phyloP scores from a whole-genome alignment of 495 filamentous ascomycete genomes.

The Tuber aestivum region DNA sequence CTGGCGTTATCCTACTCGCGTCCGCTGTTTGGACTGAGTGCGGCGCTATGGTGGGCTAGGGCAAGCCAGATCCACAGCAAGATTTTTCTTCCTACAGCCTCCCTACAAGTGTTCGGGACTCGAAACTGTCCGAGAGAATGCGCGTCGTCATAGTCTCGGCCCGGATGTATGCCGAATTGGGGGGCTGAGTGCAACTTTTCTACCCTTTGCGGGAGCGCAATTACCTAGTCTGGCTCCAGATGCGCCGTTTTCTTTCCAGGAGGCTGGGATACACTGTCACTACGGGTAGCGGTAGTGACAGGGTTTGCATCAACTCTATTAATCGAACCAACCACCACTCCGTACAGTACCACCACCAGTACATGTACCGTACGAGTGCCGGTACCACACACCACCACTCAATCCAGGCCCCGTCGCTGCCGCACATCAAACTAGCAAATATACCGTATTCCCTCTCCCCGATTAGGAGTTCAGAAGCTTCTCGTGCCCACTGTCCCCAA shows the following conservation, averaged over 20 bases:
- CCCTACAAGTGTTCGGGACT: not conserved
- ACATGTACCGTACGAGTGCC: not conserved
- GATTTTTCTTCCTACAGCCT: not conserved
- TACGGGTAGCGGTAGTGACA: not conserved
- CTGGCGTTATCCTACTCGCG: not conserved
- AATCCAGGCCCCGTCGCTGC: not conserved
- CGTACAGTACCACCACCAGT: not conserved
- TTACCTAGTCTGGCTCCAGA: not conserved
- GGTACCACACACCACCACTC: not conserved
- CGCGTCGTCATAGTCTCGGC: not conserved
- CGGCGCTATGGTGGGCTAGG: not conserved
- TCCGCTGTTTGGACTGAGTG: not conserved
- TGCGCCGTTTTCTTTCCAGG: not conserved
- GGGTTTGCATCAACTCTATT: not conserved
- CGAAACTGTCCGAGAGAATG: not conserved
- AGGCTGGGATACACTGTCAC: not conserved
- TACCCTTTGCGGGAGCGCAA: not conserved
- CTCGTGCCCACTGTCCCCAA: constrained; percentile 9
- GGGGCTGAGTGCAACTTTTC: not conserved
- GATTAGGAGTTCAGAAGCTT: not conserved
- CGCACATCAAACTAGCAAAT: not conserved
- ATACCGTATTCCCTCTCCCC: not conserved
- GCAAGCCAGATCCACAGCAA: not conserved
- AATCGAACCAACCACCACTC: not conserved
- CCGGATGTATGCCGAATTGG: not conserved